Evolutionary conservation across 345 rosid genomes (phyloP).

Genomic region (Citrus sp.): DNA sequence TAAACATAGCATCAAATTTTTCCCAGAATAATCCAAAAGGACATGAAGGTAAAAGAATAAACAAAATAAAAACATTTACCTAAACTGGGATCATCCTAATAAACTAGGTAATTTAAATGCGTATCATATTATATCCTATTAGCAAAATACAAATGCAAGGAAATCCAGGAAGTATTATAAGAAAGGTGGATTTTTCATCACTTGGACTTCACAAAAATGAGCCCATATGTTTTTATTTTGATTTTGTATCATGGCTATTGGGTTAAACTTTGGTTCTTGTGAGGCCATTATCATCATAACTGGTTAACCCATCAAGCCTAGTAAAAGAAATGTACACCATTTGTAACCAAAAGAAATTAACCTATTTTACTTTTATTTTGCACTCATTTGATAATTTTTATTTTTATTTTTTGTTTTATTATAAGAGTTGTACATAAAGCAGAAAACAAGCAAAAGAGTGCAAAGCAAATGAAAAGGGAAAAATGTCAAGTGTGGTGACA

Average conservation of each 20-base stretch:
- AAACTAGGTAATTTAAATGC: background rate
- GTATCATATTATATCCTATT: background rate
- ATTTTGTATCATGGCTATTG: background rate
- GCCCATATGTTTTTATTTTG: background rate
- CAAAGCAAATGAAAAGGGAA: background rate
- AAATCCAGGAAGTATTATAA: background rate
- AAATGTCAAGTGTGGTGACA: background rate
- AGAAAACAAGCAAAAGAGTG: background rate
- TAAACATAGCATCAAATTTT: background rate
- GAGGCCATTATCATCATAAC: background rate
- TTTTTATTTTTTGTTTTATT: background rate
- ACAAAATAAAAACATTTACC: background rate
- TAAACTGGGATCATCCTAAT: background rate
- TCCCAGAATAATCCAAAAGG: background rate
- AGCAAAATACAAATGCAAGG: background rate
- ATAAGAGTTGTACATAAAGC: background rate
- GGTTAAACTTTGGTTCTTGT: background rate
- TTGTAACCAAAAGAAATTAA: background rate
- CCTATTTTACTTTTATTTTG: background rate
- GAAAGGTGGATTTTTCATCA: background rate
- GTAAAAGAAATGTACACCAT: background rate
- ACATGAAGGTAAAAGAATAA: background rate
- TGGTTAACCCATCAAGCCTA: background rate
- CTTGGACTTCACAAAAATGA: background rate
- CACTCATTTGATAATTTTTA: background rate